A percentile compares a stretch with the other conserved stretches of the same genome.
These are phyloP conservation scores for Lichenothelia convexa DNA, from an alignment of 495 filamentous ascomycete genomes.

Conservation along the genomic window DNA sequence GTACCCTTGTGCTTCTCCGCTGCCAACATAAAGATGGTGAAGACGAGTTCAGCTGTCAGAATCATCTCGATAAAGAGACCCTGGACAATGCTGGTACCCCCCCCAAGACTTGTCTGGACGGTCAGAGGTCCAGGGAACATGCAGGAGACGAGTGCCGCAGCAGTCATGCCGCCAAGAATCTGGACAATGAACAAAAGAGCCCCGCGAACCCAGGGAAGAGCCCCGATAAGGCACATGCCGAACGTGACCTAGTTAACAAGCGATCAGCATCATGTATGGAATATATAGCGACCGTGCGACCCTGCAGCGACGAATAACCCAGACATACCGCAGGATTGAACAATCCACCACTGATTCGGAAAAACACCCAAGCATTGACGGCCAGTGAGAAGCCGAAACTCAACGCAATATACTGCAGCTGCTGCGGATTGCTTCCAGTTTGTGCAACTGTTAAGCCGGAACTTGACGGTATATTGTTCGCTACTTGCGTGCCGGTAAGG, in stretches of 20 bases:
- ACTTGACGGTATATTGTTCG: constrained; percentile 5
- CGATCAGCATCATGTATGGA: constrained; percentile 1
- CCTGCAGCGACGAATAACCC: not conserved
- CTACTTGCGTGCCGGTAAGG: constrained; percentile 15
- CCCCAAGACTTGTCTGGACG: constrained; percentile 39
- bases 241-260: constrained; percentile 28
- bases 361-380: constrained; percentile 69
- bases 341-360: constrained; percentile 57
- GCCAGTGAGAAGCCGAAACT: constrained; percentile 58
- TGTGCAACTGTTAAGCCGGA: not conserved
- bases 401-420: constrained; percentile 51
- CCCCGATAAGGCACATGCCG: constrained; percentile 34
- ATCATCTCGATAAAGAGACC: constrained; percentile 70
- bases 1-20: constrained; percentile 70
- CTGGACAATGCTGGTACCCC: constrained; percentile 38
- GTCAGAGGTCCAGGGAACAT: constrained; percentile 44
- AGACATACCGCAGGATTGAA: constrained; percentile 58
- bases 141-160: constrained; percentile 40
- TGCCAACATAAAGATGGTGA: constrained; percentile 68
- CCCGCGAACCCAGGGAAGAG: constrained; percentile 33
- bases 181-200: constrained; percentile 33
- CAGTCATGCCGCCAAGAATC: constrained; percentile 37
- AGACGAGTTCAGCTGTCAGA: constrained; percentile 57
- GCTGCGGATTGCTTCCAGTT: not conserved
- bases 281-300: not conserved